Evolutionary conservation across 805 yeast genomes (phyloP).

Genomic region (Myxozyma monticola): DNA sequence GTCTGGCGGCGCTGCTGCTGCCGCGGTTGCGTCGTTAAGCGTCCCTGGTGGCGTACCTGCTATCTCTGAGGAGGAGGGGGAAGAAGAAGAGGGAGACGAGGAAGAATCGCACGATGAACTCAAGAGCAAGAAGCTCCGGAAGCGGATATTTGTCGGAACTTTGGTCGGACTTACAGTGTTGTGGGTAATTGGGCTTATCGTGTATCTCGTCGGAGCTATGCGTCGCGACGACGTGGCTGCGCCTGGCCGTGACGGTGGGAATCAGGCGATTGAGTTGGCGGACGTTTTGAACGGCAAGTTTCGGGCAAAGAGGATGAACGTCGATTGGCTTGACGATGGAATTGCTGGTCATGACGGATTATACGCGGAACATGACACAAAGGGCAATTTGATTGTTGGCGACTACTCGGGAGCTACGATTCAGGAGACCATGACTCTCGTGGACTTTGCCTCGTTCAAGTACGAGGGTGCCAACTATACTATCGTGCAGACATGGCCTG

Average conservation of each 20-base stretch:
- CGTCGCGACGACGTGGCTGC: constrained; percentile 1
- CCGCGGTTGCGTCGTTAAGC: constrained; percentile 13
- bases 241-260: not conserved
- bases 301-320: constrained; percentile 10
- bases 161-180: constrained; percentile 12
- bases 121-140: constrained; percentile 9
- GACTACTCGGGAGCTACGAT: constrained; percentile 27
- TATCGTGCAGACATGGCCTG: constrained; percentile 21
- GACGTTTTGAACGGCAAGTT: constrained; percentile 23
- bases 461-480: constrained; percentile 11
- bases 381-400: constrained; percentile 22
- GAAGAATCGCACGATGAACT: not conserved
- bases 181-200: constrained; percentile 24
- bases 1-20: constrained; percentile 6
- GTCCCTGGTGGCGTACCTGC: not conserved
- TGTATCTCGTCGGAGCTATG: constrained; percentile 17
- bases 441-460: constrained; percentile 14
- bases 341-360: constrained; percentile 29
- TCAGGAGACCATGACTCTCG: constrained; percentile 10
- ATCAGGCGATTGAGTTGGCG: constrained; percentile 11
- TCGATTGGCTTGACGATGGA: constrained; percentile 29
- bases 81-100: constrained; percentile 1
- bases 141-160: constrained; percentile 20
- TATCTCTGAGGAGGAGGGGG: not conserved
- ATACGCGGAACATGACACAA: constrained; percentile 21